These are phyloP conservation scores for Nakazawaea ishiwadae DNA, from an alignment of 805 yeast genomes.

Conservation along the genomic window DNA sequence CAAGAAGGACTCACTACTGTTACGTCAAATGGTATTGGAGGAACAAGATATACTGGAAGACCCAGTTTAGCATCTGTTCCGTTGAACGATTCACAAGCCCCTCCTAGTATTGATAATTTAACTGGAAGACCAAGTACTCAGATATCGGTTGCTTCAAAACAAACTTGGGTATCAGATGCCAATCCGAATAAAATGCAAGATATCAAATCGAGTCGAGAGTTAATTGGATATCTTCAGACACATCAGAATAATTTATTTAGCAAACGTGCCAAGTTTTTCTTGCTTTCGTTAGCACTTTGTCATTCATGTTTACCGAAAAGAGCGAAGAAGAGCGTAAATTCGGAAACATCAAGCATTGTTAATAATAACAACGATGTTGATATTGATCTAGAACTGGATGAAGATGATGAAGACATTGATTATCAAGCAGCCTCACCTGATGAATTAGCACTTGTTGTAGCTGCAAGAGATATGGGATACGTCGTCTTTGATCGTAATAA, in stretches of 20 bases:
- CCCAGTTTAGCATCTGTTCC: conserved; percentile 52
- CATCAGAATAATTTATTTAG: conserved; percentile 71
- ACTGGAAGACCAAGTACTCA: conserved; percentile 16
- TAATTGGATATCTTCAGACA: conserved; percentile 64
- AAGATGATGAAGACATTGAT: conserved; percentile 46
- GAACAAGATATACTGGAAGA: conserved; percentile 41
- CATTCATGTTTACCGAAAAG: conserved; percentile 83
- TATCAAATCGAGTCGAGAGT: conserved; percentile 54
- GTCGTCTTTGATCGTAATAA: conserved; percentile 70
- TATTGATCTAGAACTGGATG: conserved; percentile 18
- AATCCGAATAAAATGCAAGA: conserved; percentile 35
- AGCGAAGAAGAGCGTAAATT: conserved; percentile 13
- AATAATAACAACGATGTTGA: conserved; percentile 12
- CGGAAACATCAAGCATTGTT: neutral
- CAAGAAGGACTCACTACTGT: conserved; percentile 19
- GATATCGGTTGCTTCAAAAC: conserved; percentile 20
- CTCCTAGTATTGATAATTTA: conserved; percentile 14
- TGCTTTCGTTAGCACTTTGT: conserved; percentile 79
- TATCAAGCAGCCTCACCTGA: conserved; percentile 97
- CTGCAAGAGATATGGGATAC: conserved; percentile 93
- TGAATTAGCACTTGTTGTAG: conserved; percentile 87
- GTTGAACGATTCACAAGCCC: conserved; percentile 15
- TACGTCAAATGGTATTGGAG: conserved; percentile 21
- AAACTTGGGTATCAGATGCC: conserved; percentile 36
- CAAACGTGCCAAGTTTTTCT: conserved; percentile 69